Base-by-base conservation (phyloP, 2,329 filamentous ascomycete species). In the Nothophaeocryptopus gaeumannii region DNA sequence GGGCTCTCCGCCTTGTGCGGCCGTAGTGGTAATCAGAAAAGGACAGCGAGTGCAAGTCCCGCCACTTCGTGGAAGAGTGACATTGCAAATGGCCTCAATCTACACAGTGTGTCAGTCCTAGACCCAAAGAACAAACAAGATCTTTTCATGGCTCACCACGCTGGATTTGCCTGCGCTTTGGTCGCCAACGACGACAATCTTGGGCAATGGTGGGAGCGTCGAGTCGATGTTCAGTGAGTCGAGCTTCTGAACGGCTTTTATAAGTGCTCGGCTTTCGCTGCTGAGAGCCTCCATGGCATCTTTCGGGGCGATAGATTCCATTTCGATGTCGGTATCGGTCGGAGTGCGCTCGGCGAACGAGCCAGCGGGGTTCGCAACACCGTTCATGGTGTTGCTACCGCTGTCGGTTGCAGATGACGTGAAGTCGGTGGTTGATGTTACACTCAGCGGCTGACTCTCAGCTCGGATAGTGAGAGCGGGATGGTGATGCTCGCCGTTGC, bases 91-190 rank as follows among this genome's bases (percentile, higher is more conserved):
- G 0, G 70, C 72, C 46, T 77, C 74, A 10, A 76, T 73, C 50
- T 53, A 36, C 20, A 26, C 10, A 11, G 14, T 14, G 29, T 7
- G 13, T 36, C 9, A 44, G 26, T 16, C 30, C 8, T 29, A 15
- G 12, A 16, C 4, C 20, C 10, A 12, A 11, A 20, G 26, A 37
- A 20, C 13, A 15, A 15, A n/a, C 8, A 30, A 5, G 1, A 15
- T 2, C 3, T 10, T 13, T 9, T 3, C n/a, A 37, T 5, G 9
- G 35, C 44, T 38, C 35, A 51, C 45, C 83, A 80, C 64, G 0
- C 78, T 89, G 0, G 84, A 89, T 64, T 96, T 96, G 0, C 90
- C 91, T 0, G 89, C 86, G 0, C 82, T 88, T 62, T 96, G 90
- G 41, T 95, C 89, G 0, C 90, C 90, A 0, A 95, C 82, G 0